Percentiles rank a stretch among this genome's conserved stretches.
These are phyloP conservation scores for Aspergillus arachidicola DNA, from an alignment of 2,329 filamentous ascomycete genomes.

Conservation along the genomic window DNA sequence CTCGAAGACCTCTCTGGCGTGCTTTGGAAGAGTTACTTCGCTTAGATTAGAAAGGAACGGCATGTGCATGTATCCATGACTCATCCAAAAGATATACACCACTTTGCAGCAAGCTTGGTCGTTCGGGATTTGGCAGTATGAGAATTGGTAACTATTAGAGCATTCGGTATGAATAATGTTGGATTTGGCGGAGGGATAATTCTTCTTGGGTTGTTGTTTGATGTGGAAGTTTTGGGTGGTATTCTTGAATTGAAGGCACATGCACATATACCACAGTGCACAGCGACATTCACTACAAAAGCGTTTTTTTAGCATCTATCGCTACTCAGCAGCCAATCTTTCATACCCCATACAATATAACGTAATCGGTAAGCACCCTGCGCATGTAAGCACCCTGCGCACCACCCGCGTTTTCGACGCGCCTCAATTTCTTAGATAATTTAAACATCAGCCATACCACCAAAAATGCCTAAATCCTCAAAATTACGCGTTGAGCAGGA, in stretches of 20 bases:
- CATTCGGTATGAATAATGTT: background rate
- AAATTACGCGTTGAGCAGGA: too few species aligned
- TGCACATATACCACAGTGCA: conserved; percentile 1
- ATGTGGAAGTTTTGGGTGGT: background rate
- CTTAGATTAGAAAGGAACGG: conserved; percentile 51
- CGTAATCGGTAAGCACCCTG: too few species aligned
- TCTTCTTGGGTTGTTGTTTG: background rate
- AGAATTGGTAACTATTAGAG: background rate
- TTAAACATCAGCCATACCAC: too few species aligned
- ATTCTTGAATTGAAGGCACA: background rate
- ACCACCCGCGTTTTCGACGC: too few species aligned
- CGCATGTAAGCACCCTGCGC: too few species aligned
- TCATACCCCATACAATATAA: too few species aligned
- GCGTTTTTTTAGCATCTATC: background rate
- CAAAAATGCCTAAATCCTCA: too few species aligned
- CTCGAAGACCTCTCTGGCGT: conserved; percentile 94
- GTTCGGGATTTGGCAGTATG: background rate
- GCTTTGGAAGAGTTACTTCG: conserved; percentile 99
- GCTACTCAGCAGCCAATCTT: background rate
- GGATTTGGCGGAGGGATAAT: background rate
- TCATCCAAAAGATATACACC: background rate
- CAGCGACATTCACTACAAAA: background rate
- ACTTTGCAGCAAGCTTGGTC: background rate
- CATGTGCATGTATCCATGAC: background rate
- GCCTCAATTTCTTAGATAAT: too few species aligned